Evolutionary conservation across 805 yeast genomes (phyloP), one percentile per base, ranked within the genome.

Genomic region (Saccharomycopsis olivae): DNA sequence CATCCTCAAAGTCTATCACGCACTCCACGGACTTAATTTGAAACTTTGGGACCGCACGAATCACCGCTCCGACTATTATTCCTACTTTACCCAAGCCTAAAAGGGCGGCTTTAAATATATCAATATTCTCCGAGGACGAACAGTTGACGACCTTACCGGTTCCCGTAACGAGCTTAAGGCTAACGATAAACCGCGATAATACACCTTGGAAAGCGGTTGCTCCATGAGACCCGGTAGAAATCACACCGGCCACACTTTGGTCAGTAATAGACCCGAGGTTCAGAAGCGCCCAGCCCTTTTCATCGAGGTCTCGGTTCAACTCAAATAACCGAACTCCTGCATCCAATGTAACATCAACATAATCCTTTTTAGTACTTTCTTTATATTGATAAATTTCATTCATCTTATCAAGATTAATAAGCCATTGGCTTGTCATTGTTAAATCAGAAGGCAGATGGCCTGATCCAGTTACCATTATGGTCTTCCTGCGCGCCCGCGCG

Each of bases 171-270:
- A 89, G 57, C 8, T 83, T 76, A 43, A 89, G 58, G 48, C 77
- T 73, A 2, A 89, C 96, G 47, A 84, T 69, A 58, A 87, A 96
- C 51, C 86, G 89, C 6, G 92, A 75, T 2, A 89, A 82, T 28
- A 88, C 65, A 1, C 97, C 96, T 53, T 92, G 97, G 56, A 71
- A 84, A 31, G 89, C 94, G 8, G 95, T 78, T 0, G 96, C 82
- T 5, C 98, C 98, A 55, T 89, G 98, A 0, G 97, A 87, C 21
- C 97, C 97, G 0, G 97, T 89, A 2, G 95, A 81, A 33, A 92
- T 86, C 49, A 88, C 76, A n/a, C 98, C 98, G 3, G 94, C 97
- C 19, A 87, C 67, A 13, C 94, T 82, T 57, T 89, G 97, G 47
- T 86, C 96, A 30, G 92, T 76, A 39, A 89, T 89, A 1, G 96